Evolutionary conservation across 2,329 filamentous ascomycete species (phyloP), one percentile per base, ranked within the genome.

Genomic region (Alternaria angustiovoidea): DNA sequence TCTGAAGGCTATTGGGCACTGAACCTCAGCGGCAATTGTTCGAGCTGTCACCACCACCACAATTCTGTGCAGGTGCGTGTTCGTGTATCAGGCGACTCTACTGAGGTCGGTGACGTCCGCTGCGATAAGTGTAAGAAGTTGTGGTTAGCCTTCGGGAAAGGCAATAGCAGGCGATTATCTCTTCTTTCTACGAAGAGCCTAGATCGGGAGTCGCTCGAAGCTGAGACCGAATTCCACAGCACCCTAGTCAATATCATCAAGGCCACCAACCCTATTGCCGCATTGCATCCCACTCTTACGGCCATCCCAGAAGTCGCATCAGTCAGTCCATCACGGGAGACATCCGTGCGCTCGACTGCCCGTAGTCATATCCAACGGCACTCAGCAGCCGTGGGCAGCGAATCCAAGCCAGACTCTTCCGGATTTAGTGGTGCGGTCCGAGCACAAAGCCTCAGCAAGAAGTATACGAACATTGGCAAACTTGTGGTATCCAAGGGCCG

Each of bases 1-100:
- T 68, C 69, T 11, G 44, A 54, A 11, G 73, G 71, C 4, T 57
- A 59, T 38, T 75, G 69, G 66, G 63, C 28, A 7, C 20, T 75
- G 16, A 58, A 62, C 1, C 59, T 75, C 30, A 67, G 70, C 46
- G 72, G 69, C 8, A 74, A 70, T 43, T 77, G 73, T 47, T 62
- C 74, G 5, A 63, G 62, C 32, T 76, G 73, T 38, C 66, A 70
- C 51, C 73, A 75, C 52, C 57, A 70, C 49, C 70, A 77, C 57
- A 68, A 53, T 12, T 68, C 72, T 11, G 57, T 62, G 38, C 46
- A 61, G 26, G 52, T 75, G 7, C 64, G 67, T 14, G 53, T 77
- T 30, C 64, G 51, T 20, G 52, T 69, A 2, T 52, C 57, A 9
- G 43, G 46, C 22, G 62, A 69, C 47, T 36, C 59, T 5, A 58